A percentile compares a stretch with the other conserved stretches of the same genome.
phyloP scores from a whole-genome alignment of 1,284 basidiomycete species.

The Apiotrichum sp. region DNA sequence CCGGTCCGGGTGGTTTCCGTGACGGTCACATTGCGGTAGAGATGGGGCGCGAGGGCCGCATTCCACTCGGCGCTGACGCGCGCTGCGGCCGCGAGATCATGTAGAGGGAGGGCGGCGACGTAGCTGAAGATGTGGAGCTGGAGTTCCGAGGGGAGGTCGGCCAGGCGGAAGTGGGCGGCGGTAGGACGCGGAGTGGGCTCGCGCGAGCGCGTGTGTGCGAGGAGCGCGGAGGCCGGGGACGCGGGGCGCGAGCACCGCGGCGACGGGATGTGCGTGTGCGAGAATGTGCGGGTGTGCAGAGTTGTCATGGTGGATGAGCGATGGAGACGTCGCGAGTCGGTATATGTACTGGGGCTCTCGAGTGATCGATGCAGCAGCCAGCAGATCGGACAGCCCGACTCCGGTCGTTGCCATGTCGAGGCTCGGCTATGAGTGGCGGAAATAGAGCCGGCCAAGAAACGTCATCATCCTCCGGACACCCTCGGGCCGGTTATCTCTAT shows the following conservation, averaged over 20 bases:
- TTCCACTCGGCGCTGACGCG: slow-evolving; percentile 7
- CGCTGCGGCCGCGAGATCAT: slow-evolving; percentile 3
- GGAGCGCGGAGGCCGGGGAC: not conserved
- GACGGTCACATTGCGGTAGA: slow-evolving; percentile 8
- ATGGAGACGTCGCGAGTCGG: too few species aligned
- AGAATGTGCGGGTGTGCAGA: too few species aligned
- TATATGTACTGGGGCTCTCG: too few species aligned
- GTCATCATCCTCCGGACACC: too few species aligned
- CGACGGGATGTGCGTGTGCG: not conserved
- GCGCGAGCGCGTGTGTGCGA: not conserved
- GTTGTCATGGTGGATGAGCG: too few species aligned
- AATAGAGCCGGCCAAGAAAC: too few species aligned
- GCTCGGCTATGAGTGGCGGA: too few species aligned
- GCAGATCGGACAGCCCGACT: too few species aligned
- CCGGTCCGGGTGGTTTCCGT: slow-evolving; percentile 4
- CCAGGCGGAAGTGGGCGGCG: slow-evolving; percentile 1
- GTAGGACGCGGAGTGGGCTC: not conserved
- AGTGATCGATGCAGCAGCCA: too few species aligned
- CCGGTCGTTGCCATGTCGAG: too few species aligned
- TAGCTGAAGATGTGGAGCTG: slow-evolving; percentile 7
- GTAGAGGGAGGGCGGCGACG: slow-evolving; percentile 1
- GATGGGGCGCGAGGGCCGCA: slow-evolving; percentile 2
- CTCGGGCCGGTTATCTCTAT: too few species aligned
- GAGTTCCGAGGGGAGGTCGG: slow-evolving; percentile 9
- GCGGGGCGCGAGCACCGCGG: not conserved